Percentiles rank a stretch among this genome's conserved stretches.
Evolutionary conservation across 2,329 filamentous ascomycete genomes (phyloP).

Genomic region (Alternaria incomplexa): DNA sequence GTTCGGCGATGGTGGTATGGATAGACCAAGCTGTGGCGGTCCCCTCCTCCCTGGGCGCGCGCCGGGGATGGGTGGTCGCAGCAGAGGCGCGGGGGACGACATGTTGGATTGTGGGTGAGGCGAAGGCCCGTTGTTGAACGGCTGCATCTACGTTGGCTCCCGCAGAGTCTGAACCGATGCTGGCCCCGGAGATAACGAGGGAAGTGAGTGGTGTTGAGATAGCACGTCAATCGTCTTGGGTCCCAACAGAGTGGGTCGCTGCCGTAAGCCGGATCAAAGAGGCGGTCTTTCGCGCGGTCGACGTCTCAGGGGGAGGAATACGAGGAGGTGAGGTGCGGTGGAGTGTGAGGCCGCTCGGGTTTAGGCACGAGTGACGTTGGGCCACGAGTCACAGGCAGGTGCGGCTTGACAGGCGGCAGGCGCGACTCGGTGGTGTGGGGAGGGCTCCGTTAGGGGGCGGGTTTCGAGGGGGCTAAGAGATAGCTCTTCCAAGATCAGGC

Average conservation of each 20-base stretch:
- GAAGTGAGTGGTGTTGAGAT: constrained; percentile 25
- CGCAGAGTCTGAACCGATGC: constrained; percentile 5
- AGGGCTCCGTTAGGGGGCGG: constrained; percentile 12
- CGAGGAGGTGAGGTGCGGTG: neutral
- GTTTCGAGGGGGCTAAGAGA: constrained; percentile 3
- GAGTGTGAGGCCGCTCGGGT: constrained; percentile 12
- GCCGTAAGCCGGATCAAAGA: constrained; percentile 39
- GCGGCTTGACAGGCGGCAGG: constrained; percentile 28
- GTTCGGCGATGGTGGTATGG: constrained; percentile 87
- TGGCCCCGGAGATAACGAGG: constrained; percentile 18
- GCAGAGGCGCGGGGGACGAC: constrained; percentile 78
- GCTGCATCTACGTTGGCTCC: constrained; percentile 32
- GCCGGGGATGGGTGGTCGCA: constrained; percentile 82
- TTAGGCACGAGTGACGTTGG: constrained; percentile 37
- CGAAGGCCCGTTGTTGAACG: constrained; percentile 27
- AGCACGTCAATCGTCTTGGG: constrained; percentile 31
- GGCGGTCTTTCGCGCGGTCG: constrained; percentile 26
- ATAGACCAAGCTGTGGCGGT: constrained; percentile 80
- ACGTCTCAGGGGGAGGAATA: neutral
- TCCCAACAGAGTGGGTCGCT: constrained; percentile 36
- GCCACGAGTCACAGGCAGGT: constrained; percentile 34
- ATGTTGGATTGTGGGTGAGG: constrained; percentile 57
- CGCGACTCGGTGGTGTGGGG: constrained; percentile 16
- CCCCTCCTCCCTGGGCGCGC: constrained; percentile 64
- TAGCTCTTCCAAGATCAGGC: neutral